Evolutionary conservation across 2,329 filamentous ascomycete species (phyloP), one percentile per base, ranked within the genome.

Genomic region (Aspergillus pseudoglaucus): DNA sequence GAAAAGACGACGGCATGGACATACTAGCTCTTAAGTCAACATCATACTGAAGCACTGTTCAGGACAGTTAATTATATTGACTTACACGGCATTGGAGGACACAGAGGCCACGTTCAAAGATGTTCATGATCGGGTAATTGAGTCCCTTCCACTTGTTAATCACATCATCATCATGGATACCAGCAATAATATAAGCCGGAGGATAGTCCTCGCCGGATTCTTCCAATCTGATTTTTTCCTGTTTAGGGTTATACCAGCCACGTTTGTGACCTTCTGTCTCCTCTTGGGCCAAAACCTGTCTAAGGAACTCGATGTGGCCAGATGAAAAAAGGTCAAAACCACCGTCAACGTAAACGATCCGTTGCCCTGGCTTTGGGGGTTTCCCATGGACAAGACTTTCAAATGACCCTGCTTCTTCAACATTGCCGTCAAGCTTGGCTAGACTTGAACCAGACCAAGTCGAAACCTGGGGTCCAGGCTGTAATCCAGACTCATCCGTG

Each of bases 81-180:
- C 80, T 61, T 75, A 91, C 88, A 68, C 86, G 86, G 76, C 93
- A 98, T 64, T 98, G 93, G 53, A 97, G 75, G 25, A 97, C 91
- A 66, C 93, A 98, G 18, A 98, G 82, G 1, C 90, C 90, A 38
- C 93, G 85, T 75, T 98, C 93, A 61, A 91, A 95, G 48, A 95
- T 90, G 74, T 97, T 98, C 93, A 98, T 98, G 72, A 98, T 97
- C 22, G 93, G 93, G 65, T 96, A 98, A 73, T 98, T 98, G 60
- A 96, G 79, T 32, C 93, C 91, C 72, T 97, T 97, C 87, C 90
- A 94, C 60, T 85, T 77, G 70, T 98, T 98, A 69, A 98, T 95
- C 51, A 95, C 90, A 54, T 86, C 83, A 66, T 98, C 93, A 61
- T 95, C 88, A 69, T 98, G 93, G 20, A 98, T 84, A 43, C 93